phyloP scores from a whole-genome alignment of 164 flowering plant species.

The Euptelea pleiosperma region DNA sequence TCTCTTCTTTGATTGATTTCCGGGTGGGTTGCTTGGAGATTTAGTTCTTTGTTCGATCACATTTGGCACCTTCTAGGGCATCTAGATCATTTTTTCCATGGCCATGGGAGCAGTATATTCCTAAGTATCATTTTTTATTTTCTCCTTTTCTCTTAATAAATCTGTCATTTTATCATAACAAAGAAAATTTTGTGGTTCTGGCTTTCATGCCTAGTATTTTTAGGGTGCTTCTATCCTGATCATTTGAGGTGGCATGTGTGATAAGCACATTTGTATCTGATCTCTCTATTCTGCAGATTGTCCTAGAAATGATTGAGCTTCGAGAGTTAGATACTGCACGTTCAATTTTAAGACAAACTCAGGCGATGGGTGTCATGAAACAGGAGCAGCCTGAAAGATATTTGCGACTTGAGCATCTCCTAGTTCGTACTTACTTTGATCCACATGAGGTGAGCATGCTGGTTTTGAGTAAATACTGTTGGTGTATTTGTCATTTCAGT shows the following conservation, averaged over 20 bases:
- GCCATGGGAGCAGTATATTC: too few species aligned
- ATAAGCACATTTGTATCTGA: not conserved
- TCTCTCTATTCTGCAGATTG: constrained; percentile 54
- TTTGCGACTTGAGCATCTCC: constrained; percentile 92
- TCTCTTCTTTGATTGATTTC: too few species aligned
- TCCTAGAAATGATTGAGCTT: constrained; percentile 97
- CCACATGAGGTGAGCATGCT: constrained; percentile 76
- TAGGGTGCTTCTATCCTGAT: not conserved
- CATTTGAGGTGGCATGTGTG: not conserved
- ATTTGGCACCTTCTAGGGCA: too few species aligned
- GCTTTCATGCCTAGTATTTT: not conserved
- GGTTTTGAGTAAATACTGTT: not conserved
- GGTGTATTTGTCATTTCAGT: not conserved
- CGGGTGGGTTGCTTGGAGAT: too few species aligned
- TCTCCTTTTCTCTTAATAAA: not conserved
- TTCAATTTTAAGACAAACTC: constrained; percentile 93
- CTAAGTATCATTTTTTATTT: not conserved
- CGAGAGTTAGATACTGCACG: constrained; percentile 98
- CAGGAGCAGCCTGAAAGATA: constrained; percentile 98
- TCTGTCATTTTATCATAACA: not conserved
- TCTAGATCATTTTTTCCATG: too few species aligned
- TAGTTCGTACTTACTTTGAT: constrained; percentile 96
- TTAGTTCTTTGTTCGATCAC: too few species aligned
- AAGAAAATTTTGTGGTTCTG: not conserved
- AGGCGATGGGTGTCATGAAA: constrained; percentile 99